phyloP scores from a whole-genome alignment of 352 stramenopile species.

The Thraustochytrium sp. region DNA sequence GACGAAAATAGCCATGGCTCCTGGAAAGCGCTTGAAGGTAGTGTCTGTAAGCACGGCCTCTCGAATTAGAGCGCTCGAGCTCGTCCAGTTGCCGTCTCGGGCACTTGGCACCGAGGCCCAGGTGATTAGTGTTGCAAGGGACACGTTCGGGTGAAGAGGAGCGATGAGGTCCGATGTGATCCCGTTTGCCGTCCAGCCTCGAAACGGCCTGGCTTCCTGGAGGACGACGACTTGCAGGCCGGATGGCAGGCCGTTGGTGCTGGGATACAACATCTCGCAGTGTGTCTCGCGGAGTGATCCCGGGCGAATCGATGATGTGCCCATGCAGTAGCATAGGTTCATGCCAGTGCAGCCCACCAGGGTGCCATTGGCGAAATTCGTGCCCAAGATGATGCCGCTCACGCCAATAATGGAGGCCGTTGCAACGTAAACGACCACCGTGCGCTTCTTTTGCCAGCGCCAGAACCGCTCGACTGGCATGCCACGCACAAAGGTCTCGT shows the following conservation, averaged over 20 bases:
- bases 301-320: neutral
- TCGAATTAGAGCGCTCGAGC: too few species aligned
- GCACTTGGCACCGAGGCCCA: too few species aligned
- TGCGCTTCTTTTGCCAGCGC: too few species aligned
- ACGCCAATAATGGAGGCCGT: too few species aligned
- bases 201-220: neutral
- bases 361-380: too few species aligned
- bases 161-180: neutral
- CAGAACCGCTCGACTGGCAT: neutral
- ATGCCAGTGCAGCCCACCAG: too few species aligned
- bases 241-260: neutral
- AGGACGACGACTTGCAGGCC: neutral
- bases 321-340: neutral
- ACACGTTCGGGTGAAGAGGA: neutral
- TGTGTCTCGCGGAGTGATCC: neutral
- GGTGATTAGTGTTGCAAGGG: neutral
- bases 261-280: neutral
- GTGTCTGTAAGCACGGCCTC: too few species aligned
- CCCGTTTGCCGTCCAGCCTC: neutral
- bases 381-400: too few species aligned
- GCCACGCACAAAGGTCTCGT: neutral
- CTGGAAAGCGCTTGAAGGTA: too few species aligned
- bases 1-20: too few species aligned
- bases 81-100: too few species aligned
- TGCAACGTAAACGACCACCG: too few species aligned